Conservation (phyloP, 306 rosid species). For the Delonix regia region DNA sequence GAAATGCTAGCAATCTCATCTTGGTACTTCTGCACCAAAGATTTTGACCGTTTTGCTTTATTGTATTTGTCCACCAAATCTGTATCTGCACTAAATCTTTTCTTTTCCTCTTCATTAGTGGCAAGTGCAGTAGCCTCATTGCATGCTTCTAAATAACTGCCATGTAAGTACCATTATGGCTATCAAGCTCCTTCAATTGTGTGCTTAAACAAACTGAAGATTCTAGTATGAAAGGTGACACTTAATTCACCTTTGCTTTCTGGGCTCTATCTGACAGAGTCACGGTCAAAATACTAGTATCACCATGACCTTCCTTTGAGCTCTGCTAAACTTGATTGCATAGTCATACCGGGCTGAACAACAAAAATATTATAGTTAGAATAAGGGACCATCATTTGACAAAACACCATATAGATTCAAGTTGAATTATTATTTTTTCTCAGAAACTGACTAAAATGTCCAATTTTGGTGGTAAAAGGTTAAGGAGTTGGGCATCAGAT, state of each 20-base stretch:
- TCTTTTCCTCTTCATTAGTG: slow-evolving; percentile 66
- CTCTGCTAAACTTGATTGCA: slow-evolving; percentile 69
- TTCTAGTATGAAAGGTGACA: slow-evolving; percentile 30
- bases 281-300: slow-evolving; percentile 89
- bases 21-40: slow-evolving; percentile 74
- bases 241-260: slow-evolving; percentile 86
- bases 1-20: slow-evolving; percentile 55
- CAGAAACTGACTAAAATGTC: not conserved
- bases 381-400: not conserved
- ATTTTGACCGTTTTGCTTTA: slow-evolving; percentile 75
- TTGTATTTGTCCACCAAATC: slow-evolving; percentile 89
- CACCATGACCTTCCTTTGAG: slow-evolving; percentile 87
- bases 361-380: not conserved
- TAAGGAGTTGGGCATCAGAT: not conserved
- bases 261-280: slow-evolving; percentile 86
- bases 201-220: no score
- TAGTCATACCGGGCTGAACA: slow-evolving; percentile 62
- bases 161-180: slow-evolving; percentile 28
- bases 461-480: not conserved
- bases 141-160: slow-evolving; percentile 92
- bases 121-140: slow-evolving; percentile 79
- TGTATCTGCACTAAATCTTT: slow-evolving; percentile 60
- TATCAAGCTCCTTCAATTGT: no score
- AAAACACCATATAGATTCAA: not conserved
- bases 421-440: no score